A percentile compares a stretch with the other conserved stretches of the same genome.
Evolutionary conservation across 2,329 filamentous ascomycete species (phyloP).

Genomic region (Sporothrix protearum): DNA sequence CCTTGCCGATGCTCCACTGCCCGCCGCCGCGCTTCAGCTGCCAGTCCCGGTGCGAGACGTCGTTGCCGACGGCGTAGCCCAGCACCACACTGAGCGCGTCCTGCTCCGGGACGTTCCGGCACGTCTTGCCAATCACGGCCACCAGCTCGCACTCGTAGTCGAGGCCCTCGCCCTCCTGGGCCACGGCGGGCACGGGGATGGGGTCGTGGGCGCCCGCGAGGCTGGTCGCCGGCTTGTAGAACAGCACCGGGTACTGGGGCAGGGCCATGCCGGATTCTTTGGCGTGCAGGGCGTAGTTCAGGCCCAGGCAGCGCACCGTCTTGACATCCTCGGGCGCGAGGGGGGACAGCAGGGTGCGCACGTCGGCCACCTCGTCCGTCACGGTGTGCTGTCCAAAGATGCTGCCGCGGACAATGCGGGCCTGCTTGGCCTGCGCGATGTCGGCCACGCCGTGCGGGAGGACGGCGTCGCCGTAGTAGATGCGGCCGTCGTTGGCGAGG

Average conservation of each 20-base stretch:
- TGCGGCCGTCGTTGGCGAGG: constrained; percentile 64
- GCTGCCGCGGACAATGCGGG: constrained; percentile 60
- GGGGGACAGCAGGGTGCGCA: constrained; percentile 58
- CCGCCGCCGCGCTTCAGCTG: constrained; percentile 64
- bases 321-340: constrained; percentile 59
- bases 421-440: constrained; percentile 57
- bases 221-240: constrained; percentile 68
- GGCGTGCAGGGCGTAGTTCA: constrained; percentile 71
- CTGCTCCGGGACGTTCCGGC: constrained; percentile 60
- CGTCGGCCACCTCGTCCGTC: constrained; percentile 57
- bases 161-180: constrained; percentile 62
- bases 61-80: constrained; percentile 72
- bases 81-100: constrained; percentile 68
- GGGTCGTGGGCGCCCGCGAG: constrained; percentile 62
- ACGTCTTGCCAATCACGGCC: constrained; percentile 65
- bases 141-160: constrained; percentile 83
- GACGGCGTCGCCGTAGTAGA: constrained; percentile 72
- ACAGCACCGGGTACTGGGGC: constrained; percentile 68
- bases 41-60: constrained; percentile 78
- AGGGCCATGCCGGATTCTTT: constrained; percentile 66
- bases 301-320: constrained; percentile 65
- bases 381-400: constrained; percentile 64
- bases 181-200: constrained; percentile 62
- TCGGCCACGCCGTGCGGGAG: constrained; percentile 59
- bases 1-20: constrained; percentile 70